These are phyloP conservation scores for Protomyces lactucae-debilis DNA, from an alignment of 1,139 yeast species.

Conservation along the genomic window DNA sequence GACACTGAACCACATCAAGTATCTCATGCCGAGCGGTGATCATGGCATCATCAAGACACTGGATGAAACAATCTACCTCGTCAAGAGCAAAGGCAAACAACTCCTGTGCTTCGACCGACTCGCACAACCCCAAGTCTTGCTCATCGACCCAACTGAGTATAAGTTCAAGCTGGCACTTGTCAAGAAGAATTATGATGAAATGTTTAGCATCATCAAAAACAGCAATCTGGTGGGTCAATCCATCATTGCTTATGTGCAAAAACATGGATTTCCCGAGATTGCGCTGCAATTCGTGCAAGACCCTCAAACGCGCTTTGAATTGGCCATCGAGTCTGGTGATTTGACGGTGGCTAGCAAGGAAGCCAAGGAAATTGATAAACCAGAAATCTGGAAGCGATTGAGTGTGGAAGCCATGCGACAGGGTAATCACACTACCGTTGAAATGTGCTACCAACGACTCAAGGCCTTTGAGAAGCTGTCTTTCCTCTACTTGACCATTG, in stretches of 20 bases:
- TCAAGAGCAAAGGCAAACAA: conserved; percentile 62
- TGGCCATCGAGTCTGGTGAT: conserved; percentile 91
- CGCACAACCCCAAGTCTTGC: conserved; percentile 73
- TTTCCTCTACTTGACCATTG: conserved; percentile 77
- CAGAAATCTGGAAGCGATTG: conserved; percentile 71
- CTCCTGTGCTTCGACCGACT: conserved; percentile 79
- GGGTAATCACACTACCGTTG: conserved; percentile 83
- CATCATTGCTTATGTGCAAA: conserved; percentile 88
- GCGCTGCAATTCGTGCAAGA: conserved; percentile 96
- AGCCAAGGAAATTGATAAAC: conserved; percentile 69
- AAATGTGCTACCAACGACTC: conserved; percentile 81
- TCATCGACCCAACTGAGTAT: conserved; percentile 94
- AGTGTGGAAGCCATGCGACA: conserved; percentile 84
- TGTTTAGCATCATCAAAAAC: conserved; percentile 75
- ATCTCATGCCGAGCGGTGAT: conserved; percentile 88
- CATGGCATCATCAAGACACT: conserved; percentile 89
- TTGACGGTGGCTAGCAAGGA: conserved; percentile 80
- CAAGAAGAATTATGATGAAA: conserved; percentile 86
- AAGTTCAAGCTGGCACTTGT: conserved; percentile 91
- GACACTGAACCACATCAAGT: conserved; percentile 92
- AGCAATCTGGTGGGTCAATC: conserved; percentile 96
- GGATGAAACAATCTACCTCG: conserved; percentile 82
- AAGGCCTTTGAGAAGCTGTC: conserved; percentile 83
- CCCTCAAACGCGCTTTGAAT: conserved; percentile 90
- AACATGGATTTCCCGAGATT: conserved; percentile 88